Percentiles rank a stretch among this genome's conserved stretches.
Evolutionary conservation across 192 early-diverging fungal genomes (phyloP).

Genomic region (Coemansia sp.): DNA sequence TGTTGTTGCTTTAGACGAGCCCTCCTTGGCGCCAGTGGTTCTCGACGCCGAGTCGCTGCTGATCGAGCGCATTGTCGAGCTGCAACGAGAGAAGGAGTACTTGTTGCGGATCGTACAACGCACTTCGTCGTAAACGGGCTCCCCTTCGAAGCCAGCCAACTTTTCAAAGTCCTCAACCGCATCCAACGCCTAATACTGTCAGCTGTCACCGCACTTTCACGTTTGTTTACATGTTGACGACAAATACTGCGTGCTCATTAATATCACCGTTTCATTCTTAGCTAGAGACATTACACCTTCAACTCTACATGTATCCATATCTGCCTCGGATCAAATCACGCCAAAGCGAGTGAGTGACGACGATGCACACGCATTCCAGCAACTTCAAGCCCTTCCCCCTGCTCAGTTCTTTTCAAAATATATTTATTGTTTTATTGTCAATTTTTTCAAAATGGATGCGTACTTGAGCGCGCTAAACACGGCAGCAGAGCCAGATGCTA

Average conservation of each 20-base stretch:
- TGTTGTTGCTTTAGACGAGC: neutral
- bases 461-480: neutral
- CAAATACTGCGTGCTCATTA: neutral
- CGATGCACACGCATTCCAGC: neutral
- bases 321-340: neutral
- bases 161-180: neutral
- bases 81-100: conserved; percentile 23
- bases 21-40: neutral
- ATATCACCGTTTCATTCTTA: neutral
- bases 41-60: neutral
- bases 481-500: neutral
- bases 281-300: neutral
- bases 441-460: neutral
- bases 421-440: neutral
- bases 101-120: conserved; percentile 18
- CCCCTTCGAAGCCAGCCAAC: neutral
- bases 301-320: neutral
- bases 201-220: neutral
- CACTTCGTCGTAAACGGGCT: neutral
- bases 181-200: neutral
- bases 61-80: conserved; percentile 10
- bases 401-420: neutral
- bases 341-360: neutral
- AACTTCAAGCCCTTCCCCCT: too few species aligned
- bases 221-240: neutral